These are phyloP conservation scores for Carnegiea gigantea DNA, from an alignment of 179 eudicot genomes.

Conservation along the genomic window DNA sequence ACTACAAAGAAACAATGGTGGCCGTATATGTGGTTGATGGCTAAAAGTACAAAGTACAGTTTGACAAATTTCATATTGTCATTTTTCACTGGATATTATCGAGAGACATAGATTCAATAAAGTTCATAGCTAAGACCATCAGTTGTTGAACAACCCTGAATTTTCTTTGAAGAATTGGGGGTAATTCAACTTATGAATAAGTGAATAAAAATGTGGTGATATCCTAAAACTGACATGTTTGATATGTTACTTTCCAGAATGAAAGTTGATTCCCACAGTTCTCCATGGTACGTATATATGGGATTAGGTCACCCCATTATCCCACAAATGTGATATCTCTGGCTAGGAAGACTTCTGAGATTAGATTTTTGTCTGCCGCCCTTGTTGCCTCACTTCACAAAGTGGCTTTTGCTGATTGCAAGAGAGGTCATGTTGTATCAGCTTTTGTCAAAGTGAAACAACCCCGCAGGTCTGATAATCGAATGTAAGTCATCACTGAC, in stretches of 20 bases:
- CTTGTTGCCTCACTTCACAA: conserved; percentile 20
- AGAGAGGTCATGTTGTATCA: conserved; percentile 28
- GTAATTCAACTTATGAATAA: background rate
- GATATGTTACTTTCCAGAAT: conserved; percentile 21
- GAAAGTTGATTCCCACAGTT: conserved; percentile 32
- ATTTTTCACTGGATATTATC: too few relatives aligned
- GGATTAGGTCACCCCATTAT: conserved; percentile 33
- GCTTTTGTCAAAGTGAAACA: conserved; percentile 26
- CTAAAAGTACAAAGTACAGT: too few relatives aligned
- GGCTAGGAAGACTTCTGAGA: conserved; percentile 16
- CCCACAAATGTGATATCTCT: conserved; percentile 27
- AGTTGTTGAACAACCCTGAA: too few relatives aligned
- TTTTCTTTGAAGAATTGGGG: too few relatives aligned
- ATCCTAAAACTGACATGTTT: conserved; percentile 8
- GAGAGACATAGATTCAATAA: too few relatives aligned
- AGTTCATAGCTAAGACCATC: too few relatives aligned
- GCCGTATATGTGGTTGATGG: too few relatives aligned
- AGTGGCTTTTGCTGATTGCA: conserved; percentile 26
- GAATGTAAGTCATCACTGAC: conserved; percentile 41
- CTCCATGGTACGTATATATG: conserved; percentile 40
- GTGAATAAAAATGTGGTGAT: background rate
- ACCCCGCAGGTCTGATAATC: conserved; percentile 23
- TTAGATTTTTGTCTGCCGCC: background rate
- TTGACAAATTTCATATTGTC: too few relatives aligned
- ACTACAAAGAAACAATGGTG: too few relatives aligned